Base-by-base conservation (phyloP, 352 stramenopile species). In the Globisporangium echinulatum region DNA sequence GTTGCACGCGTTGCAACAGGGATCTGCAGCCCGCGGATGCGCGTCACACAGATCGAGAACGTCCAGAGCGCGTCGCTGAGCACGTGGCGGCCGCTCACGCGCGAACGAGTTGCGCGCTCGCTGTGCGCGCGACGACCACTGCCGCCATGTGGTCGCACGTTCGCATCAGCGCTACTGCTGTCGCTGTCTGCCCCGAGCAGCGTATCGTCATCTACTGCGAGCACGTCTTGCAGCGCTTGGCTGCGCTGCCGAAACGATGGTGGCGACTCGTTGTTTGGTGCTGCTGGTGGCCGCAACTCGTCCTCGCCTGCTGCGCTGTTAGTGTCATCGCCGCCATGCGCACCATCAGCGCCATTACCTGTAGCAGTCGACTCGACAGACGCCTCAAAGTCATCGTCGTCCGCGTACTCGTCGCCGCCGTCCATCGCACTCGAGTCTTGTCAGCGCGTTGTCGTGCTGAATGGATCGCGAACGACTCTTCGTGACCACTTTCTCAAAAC, bases 31-130 rank as follows among this genome's bases (percentile, higher is more conserved):
- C 67, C 65, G 4, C 79, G 77, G 1, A 85, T 69, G 17, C 75
- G 70, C 49, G 62, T 64, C 11, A 68, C 68, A 19, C 60, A 61
- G 52, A 89, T 63, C 4, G 64, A 67, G 52, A 76, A 89, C 49
- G 62, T 69, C 73, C 77, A 89, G 2, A 62, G 60, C 4, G 74
- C 67, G 25, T 82, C 75, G 54, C 81, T 68, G 40, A 89, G 61
- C 40, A 67, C 47, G 49, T 66, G 61, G 38, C 54, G 59, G 7
- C 53, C 59, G 46, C 59, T 65, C 47, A 65, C 52, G 39, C 47
- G 46, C n/a, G 46, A 49, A 4, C n/a, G 46, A 7, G 46, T 17
- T 1, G 46, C 67, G 40, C 52, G 47, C 13, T 38, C 50, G 33
- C 13, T 15, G 14, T 9, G 42, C n/a, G 5, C 6, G 15, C 4